A percentile compares a stretch with the other conserved stretches of the same genome.
phyloP scores from a whole-genome alignment of 1,284 basidiomycete genomes.

The Malassezia vespertilionis region DNA sequence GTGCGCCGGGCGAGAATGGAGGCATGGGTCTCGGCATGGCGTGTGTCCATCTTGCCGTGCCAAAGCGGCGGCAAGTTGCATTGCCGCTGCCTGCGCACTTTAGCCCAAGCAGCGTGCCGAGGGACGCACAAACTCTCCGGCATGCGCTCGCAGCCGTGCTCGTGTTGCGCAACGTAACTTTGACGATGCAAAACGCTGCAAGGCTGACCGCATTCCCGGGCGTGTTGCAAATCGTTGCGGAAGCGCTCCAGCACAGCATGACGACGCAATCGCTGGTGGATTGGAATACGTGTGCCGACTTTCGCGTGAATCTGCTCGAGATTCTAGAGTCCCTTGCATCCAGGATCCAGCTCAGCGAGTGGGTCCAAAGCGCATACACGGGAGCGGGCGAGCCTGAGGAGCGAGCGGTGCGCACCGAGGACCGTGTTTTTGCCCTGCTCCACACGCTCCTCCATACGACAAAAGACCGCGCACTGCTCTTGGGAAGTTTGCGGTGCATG shows the following conservation, averaged over 20 bases:
- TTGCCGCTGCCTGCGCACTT: background rate
- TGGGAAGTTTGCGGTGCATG: slow-evolving; percentile 34
- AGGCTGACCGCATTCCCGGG: slow-evolving; percentile 2
- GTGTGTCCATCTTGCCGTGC: background rate
- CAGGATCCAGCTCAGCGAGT: slow-evolving; percentile 21
- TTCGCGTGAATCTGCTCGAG: slow-evolving; percentile 38
- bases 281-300: slow-evolving; percentile 26
- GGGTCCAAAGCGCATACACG: slow-evolving; percentile 13
- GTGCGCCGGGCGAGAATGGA: slow-evolving; percentile 23
- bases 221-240: slow-evolving; percentile 1
- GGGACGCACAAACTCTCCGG: slow-evolving; percentile 29
- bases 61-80: background rate
- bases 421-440: slow-evolving; percentile 29
- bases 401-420: slow-evolving; percentile 9
- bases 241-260: background rate
- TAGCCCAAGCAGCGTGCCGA: background rate
- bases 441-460: slow-evolving; percentile 25
- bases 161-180: slow-evolving; percentile 29
- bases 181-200: slow-evolving; percentile 21
- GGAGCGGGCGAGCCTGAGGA: background rate
- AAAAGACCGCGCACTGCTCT: slow-evolving; percentile 33
- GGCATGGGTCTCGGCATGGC: background rate
- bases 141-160: slow-evolving; percentile 31
- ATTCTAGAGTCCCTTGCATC: slow-evolving; percentile 30
- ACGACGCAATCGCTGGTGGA: background rate